phyloP scores from a whole-genome alignment of 148 eudicot species.

The Vaccinium darrowii region DNA sequence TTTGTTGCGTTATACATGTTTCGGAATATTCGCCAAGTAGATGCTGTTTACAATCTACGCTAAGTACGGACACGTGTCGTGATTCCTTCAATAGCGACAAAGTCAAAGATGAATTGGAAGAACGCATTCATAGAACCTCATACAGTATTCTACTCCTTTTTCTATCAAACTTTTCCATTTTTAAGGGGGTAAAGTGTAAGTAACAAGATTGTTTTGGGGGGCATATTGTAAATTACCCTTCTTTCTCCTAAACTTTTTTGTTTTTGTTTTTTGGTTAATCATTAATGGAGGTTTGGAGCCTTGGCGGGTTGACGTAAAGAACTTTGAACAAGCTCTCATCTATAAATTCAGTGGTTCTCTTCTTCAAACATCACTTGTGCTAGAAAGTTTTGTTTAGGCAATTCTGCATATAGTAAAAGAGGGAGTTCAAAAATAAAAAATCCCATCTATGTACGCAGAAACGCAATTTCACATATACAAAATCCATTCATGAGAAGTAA shows the following conservation, averaged over 20 bases:
- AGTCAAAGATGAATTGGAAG: not conserved
- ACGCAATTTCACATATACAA: not conserved
- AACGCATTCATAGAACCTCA: not conserved
- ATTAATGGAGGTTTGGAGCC: too few species aligned
- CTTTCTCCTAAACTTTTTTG: too few species aligned
- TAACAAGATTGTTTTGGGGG: too few species aligned
- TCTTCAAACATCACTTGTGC: not conserved
- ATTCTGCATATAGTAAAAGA: not conserved
- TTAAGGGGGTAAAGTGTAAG: too few species aligned
- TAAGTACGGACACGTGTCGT: not conserved
- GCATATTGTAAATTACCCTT: too few species aligned
- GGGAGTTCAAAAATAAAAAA: not conserved
- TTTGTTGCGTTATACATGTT: not conserved
- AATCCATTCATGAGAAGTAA: not conserved
- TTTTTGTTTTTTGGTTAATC: too few species aligned
- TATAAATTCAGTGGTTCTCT: not conserved
- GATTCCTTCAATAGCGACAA: not conserved
- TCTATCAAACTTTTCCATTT: too few species aligned
- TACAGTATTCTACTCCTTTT: too few species aligned
- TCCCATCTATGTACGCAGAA: not conserved
- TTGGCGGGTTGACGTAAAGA: too few species aligned
- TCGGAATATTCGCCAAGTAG: not conserved
- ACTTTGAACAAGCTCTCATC: too few species aligned
- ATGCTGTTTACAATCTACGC: not conserved
- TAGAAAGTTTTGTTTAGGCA: not conserved